These are phyloP conservation scores for Pythium sp. DNA, from an alignment of 352 stramenopile species.

Conservation along the genomic window DNA sequence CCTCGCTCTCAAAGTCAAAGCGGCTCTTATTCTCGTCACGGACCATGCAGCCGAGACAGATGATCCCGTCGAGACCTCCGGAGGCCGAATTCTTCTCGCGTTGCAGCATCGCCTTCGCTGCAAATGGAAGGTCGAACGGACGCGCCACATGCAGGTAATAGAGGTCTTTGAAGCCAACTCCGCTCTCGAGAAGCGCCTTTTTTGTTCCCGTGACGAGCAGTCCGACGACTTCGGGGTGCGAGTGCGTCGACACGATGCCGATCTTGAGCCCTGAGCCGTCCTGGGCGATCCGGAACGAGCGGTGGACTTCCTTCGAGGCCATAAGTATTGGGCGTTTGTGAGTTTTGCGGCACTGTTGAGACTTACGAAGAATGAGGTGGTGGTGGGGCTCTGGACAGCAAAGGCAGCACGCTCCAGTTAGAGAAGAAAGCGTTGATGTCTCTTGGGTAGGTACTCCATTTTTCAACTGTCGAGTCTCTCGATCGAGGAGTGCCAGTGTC, in stretches of 20 bases:
- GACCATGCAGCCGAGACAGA: constrained; percentile 93
- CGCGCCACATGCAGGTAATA: constrained; percentile 79
- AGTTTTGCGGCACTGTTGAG: neutral
- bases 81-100: constrained; percentile 30
- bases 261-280: constrained; percentile 34
- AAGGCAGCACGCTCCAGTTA: too few species aligned
- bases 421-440: too few species aligned
- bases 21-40: constrained; percentile 92
- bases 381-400: too few species aligned
- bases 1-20: constrained; percentile 97
- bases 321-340: neutral
- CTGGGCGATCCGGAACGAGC: constrained; percentile 5
- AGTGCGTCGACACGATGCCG: constrained; percentile 50
- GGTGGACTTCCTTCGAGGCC: constrained; percentile 14
- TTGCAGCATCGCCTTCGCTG: constrained; percentile 74
- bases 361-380: too few species aligned
- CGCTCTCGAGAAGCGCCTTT: constrained; percentile 48
- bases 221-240: constrained; percentile 46
- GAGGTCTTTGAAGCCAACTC: constrained; percentile 45
- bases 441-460: too few species aligned
- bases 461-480: too few species aligned
- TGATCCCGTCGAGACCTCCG: constrained; percentile 90
- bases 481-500: too few species aligned
- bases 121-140: constrained; percentile 94
- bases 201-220: constrained; percentile 47